Percentiles rank a stretch among this genome's conserved stretches.
Evolutionary conservation across 2,329 filamentous ascomycete genomes (phyloP).

Genomic region (Chaetomium sp.): DNA sequence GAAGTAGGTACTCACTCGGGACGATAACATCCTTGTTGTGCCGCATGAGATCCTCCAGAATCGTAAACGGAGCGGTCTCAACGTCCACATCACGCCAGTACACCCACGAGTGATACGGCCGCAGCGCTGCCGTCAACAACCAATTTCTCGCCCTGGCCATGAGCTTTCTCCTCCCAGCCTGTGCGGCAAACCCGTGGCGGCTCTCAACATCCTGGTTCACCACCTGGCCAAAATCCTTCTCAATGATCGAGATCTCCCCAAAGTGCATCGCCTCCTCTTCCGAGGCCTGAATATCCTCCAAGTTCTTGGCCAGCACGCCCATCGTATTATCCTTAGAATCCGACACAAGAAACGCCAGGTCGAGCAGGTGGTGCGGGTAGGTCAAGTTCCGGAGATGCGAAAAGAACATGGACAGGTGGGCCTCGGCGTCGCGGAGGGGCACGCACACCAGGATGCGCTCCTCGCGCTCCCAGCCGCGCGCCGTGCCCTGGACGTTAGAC

Average conservation of each 20-base stretch:
- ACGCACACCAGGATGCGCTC: constrained; percentile 95
- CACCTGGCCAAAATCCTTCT: constrained; percentile 98
- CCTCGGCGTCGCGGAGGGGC: constrained; percentile 86
- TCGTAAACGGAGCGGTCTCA: constrained; percentile 94
- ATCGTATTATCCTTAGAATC: constrained; percentile 95
- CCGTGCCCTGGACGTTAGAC: constrained; percentile 85
- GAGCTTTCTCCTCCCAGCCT: constrained; percentile 88
- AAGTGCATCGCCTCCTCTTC: constrained; percentile 79
- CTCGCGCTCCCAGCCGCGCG: constrained; percentile 92
- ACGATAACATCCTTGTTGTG: constrained; percentile 99
- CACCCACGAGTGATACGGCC: constrained; percentile 97
- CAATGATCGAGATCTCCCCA: constrained; percentile 95
- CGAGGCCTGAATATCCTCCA: constrained; percentile 79
- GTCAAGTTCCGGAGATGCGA: constrained; percentile 95
- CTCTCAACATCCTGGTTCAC: constrained; percentile 98
- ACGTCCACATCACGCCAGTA: constrained; percentile 99
- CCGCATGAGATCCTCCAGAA: constrained; percentile 95
- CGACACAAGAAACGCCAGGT: constrained; percentile 93
- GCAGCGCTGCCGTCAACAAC: constrained; percentile 87
- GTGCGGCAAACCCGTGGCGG: constrained; percentile 93
- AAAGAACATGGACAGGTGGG: constrained; percentile 97
- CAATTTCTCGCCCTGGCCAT: constrained; percentile 99
- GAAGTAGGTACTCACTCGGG: constrained; percentile 69
- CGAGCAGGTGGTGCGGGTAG: constrained; percentile 94
- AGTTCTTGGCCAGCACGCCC: constrained; percentile 69